phyloP scores from a whole-genome alignment of 73 alveolate species.

The Paramecium sexaurelia region DNA sequence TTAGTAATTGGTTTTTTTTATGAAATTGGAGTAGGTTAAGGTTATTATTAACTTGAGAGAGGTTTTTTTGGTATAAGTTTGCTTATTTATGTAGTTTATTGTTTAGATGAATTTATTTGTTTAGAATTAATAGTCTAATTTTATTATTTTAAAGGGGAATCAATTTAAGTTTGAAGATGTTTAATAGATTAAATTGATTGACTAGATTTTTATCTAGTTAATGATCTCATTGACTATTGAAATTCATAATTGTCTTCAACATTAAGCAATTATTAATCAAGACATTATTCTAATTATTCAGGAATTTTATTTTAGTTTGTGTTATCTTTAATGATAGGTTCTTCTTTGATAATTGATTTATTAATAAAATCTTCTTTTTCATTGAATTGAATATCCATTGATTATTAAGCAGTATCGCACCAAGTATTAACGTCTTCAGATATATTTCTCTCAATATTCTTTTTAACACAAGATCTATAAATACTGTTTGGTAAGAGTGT shows the following conservation, averaged over 20 bases:
- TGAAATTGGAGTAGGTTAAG: neutral
- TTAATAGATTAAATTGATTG: neutral
- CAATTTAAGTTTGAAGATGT: neutral
- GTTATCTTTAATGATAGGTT: too few species aligned
- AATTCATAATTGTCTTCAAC: neutral
- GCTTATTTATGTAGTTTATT: neutral
- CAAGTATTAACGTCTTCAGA: constrained; percentile 41
- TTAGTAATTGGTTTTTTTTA: neutral
- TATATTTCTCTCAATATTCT: neutral
- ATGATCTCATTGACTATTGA: constrained; percentile 9
- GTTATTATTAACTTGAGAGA: neutral
- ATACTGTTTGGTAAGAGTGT: constrained; percentile 1
- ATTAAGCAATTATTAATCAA: neutral
- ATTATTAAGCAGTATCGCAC: constrained; percentile 9
- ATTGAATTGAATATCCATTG: neutral
- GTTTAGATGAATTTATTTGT: neutral
- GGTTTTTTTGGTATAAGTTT: neutral
- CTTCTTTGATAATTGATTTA: neutral
- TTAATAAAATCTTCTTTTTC: neutral
- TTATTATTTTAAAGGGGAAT: neutral
- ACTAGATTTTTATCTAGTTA: constrained; percentile 17
- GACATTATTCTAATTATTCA: neutral
- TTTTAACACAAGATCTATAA: neutral
- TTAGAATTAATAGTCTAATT: neutral
- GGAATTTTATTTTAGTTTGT: neutral